Evolutionary conservation across 148 eudicot genomes (phyloP).

Genomic region (Gaultheria prostrata): DNA sequence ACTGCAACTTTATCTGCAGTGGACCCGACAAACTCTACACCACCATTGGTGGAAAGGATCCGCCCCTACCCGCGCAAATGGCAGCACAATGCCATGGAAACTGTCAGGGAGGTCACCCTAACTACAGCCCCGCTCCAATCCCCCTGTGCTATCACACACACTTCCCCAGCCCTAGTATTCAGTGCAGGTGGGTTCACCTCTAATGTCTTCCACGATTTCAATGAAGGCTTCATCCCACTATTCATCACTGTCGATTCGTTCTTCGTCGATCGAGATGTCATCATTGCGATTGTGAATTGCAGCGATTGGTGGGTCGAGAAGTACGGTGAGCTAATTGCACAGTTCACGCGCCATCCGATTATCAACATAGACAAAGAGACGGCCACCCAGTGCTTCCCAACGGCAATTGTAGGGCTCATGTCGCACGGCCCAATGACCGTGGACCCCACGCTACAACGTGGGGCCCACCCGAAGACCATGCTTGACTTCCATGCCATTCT

Average conservation of each 20-base stretch:
- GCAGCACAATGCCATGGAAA: slow-evolving; percentile 33
- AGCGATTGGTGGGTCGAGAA: slow-evolving; percentile 52
- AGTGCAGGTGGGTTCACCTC: slow-evolving; percentile 51
- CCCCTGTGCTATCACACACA: slow-evolving; percentile 32
- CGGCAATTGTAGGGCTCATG: slow-evolving; percentile 39
- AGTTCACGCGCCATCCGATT: slow-evolving; percentile 35
- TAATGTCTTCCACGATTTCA: slow-evolving; percentile 55
- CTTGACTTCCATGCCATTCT: slow-evolving; percentile 40
- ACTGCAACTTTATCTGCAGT: slow-evolving; percentile 28
- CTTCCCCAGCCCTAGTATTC: slow-evolving; percentile 45
- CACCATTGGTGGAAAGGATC: slow-evolving; percentile 26
- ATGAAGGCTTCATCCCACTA: slow-evolving; percentile 50
- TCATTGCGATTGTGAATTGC: slow-evolving; percentile 39
- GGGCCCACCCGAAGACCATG: slow-evolving; percentile 31
- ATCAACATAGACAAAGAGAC: slow-evolving; percentile 50
- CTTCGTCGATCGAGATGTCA: slow-evolving; percentile 38
- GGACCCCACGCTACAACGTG: slow-evolving; percentile 27
- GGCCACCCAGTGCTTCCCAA: slow-evolving; percentile 46
- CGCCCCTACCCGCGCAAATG: slow-evolving; percentile 55
- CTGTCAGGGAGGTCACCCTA: slow-evolving; percentile 35
- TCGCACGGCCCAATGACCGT: slow-evolving; percentile 58
- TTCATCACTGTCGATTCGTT: slow-evolving; percentile 44
- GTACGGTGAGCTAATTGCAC: slow-evolving; percentile 39
- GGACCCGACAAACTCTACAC: slow-evolving; percentile 29
- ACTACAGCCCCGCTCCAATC: slow-evolving; percentile 26